Evolutionary conservation across 176 grass and related monocot species (phyloP), one percentile per base, ranked within the genome.

Genomic region (Aegilops speltoides): DNA sequence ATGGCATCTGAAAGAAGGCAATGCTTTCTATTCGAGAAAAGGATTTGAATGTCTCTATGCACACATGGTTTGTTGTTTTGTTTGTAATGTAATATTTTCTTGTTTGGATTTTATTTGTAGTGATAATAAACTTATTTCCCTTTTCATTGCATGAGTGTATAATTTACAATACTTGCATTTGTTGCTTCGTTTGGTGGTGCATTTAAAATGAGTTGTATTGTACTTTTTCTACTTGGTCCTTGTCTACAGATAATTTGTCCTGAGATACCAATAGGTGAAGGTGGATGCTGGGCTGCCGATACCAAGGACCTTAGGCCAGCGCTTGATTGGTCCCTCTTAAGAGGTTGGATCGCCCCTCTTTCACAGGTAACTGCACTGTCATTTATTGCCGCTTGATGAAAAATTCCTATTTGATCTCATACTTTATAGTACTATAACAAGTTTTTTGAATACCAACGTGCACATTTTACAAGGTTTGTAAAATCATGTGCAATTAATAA

Each of bases 311-410:
- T 89, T 54, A 89, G 87, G 76, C 87, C 87, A 22, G 81, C 81
- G 16, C 87, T 89, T 84, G 87, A 84, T 73, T 89, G 87, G 87
- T 73, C 75, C 56, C 81, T 89, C 34, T 66, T 79, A 79, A 79
- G 73, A 31, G 87, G 87, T 48, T 89, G 87, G 87, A 89, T 40
- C 13, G n/a, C 70, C 7, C 87, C 87, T 89, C 66, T 79, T 89
- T 89, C 87, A 79, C 65, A 83, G 81, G 87, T 89, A 84, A 79
- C 29, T 63, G 6, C 25, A 20, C 24, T 17, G 32, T 32, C 70
- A 64, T 83, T 83, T 11, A 45, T 0, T 69, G 9, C n/a, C n/a
- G n/a, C 8, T 25, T 76, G 13, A 3, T 22, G 8, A 59, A 60
- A 69, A 41, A 29, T 43, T 48, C 17, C 54, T 54, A 8, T 61